Base-by-base conservation (phyloP, 2,329 filamentous ascomycete genomes). In the Zelopaecilomyces penicillatus region DNA sequence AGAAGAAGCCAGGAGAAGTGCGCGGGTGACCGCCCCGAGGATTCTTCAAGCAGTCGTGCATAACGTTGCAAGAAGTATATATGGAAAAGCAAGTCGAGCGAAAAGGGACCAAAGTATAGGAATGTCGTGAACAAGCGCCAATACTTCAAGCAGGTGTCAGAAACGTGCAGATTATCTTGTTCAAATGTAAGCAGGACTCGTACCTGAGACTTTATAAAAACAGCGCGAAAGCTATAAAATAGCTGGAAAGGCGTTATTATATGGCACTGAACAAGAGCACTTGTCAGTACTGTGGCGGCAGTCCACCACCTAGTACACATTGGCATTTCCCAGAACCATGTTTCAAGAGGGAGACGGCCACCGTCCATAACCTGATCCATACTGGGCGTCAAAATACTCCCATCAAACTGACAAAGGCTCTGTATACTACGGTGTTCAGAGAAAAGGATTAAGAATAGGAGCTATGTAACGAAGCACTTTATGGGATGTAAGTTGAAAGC, bases 251-350 rank as follows among this genome's bases (percentile, higher is more conserved):
- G 88, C 10, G 86, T 93, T 52, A 97, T 72, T 63, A 97, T 83
- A 58, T 94, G 82, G 67, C 89, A 97, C 66, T 97, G 93, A 5
- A 97, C 89, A 55, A 97, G 70, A 11, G 89, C 81, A 54, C 89
- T 95, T 8, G 85, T 93, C 46, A 88, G 71, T 36, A 97, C 82
- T 0, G 90, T 95, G 4, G 90, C 89, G 27, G 88, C 90, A 26
- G 93, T 97, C 93, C 93, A 98, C 83, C 87, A 94, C 50, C 93
- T 76, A 33, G 93, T 98, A 66, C 90, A 95, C 28, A 93, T 81
- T 4, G 93, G 93, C 85, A 96, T 96, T 65, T 98, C 93, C 76
- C 88, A 96, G 67, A 96, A 97, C 93, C 93, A 98, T 55, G 91
- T 85, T 67, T 97, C 93, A 6, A 98, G 76, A 36, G 91, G 93